phyloP scores from a whole-genome alignment of 1,284 basidiomycete species.

The Gymnopus androsaceus region DNA sequence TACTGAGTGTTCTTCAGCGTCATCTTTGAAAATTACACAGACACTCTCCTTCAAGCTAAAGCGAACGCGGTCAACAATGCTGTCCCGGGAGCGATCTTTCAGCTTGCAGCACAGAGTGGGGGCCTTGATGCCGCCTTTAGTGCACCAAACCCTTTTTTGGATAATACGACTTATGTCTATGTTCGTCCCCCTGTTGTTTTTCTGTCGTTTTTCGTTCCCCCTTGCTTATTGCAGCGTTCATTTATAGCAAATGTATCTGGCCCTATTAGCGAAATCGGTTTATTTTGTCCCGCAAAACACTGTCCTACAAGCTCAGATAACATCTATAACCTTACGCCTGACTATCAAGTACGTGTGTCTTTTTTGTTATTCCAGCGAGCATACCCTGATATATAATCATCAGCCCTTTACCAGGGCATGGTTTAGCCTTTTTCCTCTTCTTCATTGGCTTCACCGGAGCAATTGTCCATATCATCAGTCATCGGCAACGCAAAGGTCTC shows the following conservation, averaged over 20 bases:
- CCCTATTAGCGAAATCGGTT: conserved; percentile 52
- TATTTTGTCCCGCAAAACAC: conserved; percentile 50
- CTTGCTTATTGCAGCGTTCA: background rate
- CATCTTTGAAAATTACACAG: conserved; percentile 13
- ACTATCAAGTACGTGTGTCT: conserved; percentile 53
- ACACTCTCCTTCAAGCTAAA: conserved; percentile 51
- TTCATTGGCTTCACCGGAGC: conserved; percentile 47
- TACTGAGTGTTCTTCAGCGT: conserved; percentile 6
- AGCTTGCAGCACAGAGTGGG: conserved; percentile 41
- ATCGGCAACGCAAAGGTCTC: conserved; percentile 47
- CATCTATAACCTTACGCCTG: conserved; percentile 46
- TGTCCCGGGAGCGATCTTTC: conserved; percentile 59
- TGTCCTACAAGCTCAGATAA: conserved; percentile 39
- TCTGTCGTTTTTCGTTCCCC: conserved; percentile 5
- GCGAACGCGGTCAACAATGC: conserved; percentile 46
- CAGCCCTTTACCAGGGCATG: conserved; percentile 52
- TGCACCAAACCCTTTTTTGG: conserved; percentile 49
- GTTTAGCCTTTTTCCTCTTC: conserved; percentile 49
- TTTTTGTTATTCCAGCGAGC: background rate
- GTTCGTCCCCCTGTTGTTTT: conserved; percentile 35
- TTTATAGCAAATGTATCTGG: conserved; percentile 38
- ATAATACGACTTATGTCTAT: conserved; percentile 51
- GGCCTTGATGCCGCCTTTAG: conserved; percentile 48
- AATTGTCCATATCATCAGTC: conserved; percentile 48
- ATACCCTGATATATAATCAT: background rate